Percentiles rank a stretch among this genome's conserved stretches.
Evolutionary conservation across 164 flowering plant genomes (phyloP).

Genomic region (Liriodendron chinense): DNA sequence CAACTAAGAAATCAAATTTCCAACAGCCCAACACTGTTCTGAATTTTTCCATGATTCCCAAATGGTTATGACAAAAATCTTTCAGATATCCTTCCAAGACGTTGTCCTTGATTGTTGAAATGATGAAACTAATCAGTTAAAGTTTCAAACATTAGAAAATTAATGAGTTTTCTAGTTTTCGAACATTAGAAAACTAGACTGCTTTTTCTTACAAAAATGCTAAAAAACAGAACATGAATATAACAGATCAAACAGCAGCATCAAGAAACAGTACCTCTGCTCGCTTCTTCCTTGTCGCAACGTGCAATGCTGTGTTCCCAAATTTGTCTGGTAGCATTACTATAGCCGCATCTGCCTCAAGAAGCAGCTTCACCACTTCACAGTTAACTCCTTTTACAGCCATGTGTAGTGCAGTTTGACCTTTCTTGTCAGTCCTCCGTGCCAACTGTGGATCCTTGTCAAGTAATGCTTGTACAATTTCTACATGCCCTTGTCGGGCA

Average conservation of each 20-base stretch:
- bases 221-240: not conserved
- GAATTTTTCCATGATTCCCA: not conserved
- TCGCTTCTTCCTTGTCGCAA: conserved; percentile 84
- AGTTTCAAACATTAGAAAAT: no score
- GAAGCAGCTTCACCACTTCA: conserved; percentile 75
- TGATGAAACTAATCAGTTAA: no score
- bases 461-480: conserved; percentile 71
- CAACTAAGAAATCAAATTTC: no score
- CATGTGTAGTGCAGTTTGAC: conserved; percentile 89
- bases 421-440: conserved; percentile 77
- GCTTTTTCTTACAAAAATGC: not conserved
- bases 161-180: not conserved
- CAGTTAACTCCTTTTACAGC: conserved; percentile 76
- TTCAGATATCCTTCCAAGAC: not conserved
- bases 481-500: conserved; percentile 76
- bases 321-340: conserved; percentile 85
- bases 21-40: not conserved
- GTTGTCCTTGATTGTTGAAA: no score
- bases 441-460: conserved; percentile 73
- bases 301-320: conserved; percentile 81
- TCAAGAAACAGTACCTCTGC: conserved; percentile 49
- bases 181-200: not conserved
- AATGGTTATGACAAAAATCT: not conserved
- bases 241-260: not conserved
- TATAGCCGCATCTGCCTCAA: conserved; percentile 76